Evolutionary conservation across 371 early-diverging fungal species (phyloP), one percentile per base, ranked within the genome.

Genomic region (Fennellomyces sp.): DNA sequence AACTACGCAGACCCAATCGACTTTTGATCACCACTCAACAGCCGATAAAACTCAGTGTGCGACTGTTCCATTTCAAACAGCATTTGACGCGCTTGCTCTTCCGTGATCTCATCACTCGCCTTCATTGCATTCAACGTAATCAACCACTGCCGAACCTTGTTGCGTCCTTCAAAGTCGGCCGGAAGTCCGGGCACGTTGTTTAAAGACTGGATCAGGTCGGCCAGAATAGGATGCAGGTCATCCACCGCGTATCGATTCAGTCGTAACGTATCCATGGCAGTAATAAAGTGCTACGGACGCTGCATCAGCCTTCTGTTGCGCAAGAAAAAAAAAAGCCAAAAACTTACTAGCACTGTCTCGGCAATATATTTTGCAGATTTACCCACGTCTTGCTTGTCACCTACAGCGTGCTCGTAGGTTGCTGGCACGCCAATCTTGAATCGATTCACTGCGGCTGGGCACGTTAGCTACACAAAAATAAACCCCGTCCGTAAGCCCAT

Each of bases 1-100:
- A n/a, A n/a, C n/a, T n/a, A 48, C 13, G 17, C 25, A 12, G 33
- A 29, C 17, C 23, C 33, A 33, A 52, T 52, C 6, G 33, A 29
- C 28, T 72, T 72, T 12, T 72, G 72, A 27, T 80, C 80, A 12
- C 80, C 80, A 61, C 80, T 76, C 2, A 90, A 75, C 53, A 82
- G 71, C 41, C 82, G 78, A 66, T 83, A 83, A 63, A 90, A 90
- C 11, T 83, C 86, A 30, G 76, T 78, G 56, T 88, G 82, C 8
- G 86, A 76, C 21, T 88, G 92, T 53, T 96, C 97, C 49, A 98
- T 80, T 62, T 98, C 98, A 80, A 98, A 98, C 30, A 91, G 66
- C 66, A 98, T 76, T 75, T 98, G 98, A 33, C 97, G 83, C 5
- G 87, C 86, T 70, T 98, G 95, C 35, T 94, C 93, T 28, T 88